Evolutionary conservation across 1,139 yeast genomes (phyloP).

Genomic region (Candida sanyaensis): DNA sequence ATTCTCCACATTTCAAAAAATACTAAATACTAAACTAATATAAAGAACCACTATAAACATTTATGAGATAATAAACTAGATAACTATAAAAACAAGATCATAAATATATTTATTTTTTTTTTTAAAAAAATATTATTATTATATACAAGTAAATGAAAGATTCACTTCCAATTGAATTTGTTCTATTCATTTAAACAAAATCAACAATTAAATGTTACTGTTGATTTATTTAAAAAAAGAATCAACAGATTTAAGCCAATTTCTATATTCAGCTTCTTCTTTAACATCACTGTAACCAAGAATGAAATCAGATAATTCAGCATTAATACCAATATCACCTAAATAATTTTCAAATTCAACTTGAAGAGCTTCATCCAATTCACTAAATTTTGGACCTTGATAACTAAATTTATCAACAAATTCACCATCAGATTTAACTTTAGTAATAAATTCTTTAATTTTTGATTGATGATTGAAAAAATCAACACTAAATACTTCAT

Average conservation of each 20-base stretch:
- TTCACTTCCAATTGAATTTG: no score
- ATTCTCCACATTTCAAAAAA: background rate
- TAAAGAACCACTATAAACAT: no score
- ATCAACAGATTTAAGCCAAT: constrained; percentile 72
- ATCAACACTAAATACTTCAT: constrained; percentile 68
- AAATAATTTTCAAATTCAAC: constrained; percentile 74
- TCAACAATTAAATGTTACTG: no score
- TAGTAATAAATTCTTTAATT: constrained; percentile 53
- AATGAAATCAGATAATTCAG: constrained; percentile 76
- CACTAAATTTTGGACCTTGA: constrained; percentile 89
- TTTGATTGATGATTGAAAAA: constrained; percentile 70
- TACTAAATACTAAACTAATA: background rate
- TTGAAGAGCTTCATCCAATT: constrained; percentile 85
- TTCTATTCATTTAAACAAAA: no score
- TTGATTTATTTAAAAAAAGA: constrained; percentile 43
- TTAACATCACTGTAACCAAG: constrained; percentile 74
- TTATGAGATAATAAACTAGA: no score
- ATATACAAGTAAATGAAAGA: no score
- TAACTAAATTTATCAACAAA: constrained; percentile 52
- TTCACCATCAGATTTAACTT: constrained; percentile 68
- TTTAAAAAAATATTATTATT: no score
- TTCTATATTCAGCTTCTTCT: constrained; percentile 84
- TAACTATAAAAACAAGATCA: no score
- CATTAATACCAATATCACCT: constrained; percentile 72
- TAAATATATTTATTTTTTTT: no score